Base-by-base conservation (phyloP, 2,329 filamentous ascomycete genomes). In the Fusarium pilosicola region DNA sequence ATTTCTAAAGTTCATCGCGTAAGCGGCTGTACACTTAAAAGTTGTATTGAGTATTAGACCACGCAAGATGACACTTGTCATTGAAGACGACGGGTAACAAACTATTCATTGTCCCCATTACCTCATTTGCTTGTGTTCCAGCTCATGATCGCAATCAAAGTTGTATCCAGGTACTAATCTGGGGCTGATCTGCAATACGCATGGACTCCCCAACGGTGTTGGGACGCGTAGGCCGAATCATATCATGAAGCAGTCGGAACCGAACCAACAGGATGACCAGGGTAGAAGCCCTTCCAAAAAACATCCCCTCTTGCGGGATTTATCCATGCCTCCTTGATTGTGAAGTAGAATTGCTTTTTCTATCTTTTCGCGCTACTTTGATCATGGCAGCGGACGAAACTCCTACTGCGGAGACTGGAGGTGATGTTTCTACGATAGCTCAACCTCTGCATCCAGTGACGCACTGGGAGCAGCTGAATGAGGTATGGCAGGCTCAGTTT, bases 391-490 rank as follows among this genome's bases (percentile, higher is more conserved):
- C 14, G 7, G 39, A 34, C 24, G 46, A 62, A 41, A 18, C 22
- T 24, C 26, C 14, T 10, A 3, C 12, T 10, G 18, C 32, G 22
- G 36, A 9, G 15, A 26, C 24, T 20, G 20, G 18, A 24, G 36
- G 42, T 12, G 34, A 66, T 20, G 5, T 18, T 15, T 22, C 49
- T 3, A n/a, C 36, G 11, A 34, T 38, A 7, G 20, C 38, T 51
- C 58, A 57, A 26, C 42, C 48, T 12, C 38, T 66, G 30, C 63
- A 56, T 22, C 26, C 62, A 20, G 46, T 46, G 7, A 26, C 30
- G 18, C 62, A 65, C 30, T 65, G 62, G 62, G 62, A 65, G 30
- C 56, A 65, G 39, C 12, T 65, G 6, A 62, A 49, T 3, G 62
- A 49, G 18, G 56, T 62, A 62, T 9, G 14, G 0, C 4, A 18